Evolutionary conservation across 306 rosid species (phyloP).

Genomic region (Inga oerstediana): DNA sequence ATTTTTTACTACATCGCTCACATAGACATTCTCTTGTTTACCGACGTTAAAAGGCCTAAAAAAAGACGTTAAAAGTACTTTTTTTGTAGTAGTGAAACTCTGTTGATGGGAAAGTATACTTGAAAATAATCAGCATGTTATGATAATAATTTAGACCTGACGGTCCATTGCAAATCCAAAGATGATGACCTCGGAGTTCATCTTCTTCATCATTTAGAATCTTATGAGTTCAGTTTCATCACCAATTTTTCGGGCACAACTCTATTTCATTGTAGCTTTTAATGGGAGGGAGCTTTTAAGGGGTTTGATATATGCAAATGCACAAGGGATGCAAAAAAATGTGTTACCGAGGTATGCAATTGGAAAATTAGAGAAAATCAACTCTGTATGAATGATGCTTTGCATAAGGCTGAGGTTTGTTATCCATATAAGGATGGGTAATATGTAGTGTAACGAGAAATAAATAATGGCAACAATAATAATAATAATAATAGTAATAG

Average conservation of each 20-base stretch:
- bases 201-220: neutral
- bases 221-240: too few species aligned
- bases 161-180: neutral
- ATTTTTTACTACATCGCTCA: too few species aligned
- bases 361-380: neutral
- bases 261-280: neutral
- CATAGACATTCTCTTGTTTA: too few species aligned
- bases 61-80: too few species aligned
- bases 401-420: neutral
- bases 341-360: neutral
- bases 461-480: too few species aligned
- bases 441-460: too few species aligned
- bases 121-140: neutral
- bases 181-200: neutral
- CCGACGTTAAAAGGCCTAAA: too few species aligned
- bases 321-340: neutral
- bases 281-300: neutral
- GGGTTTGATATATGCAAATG: neutral
- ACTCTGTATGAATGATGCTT: neutral
- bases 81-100: too few species aligned
- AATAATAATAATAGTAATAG: too few species aligned
- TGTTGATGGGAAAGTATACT: too few species aligned
- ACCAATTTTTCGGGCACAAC: neutral
- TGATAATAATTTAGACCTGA: neutral
- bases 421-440: neutral